phyloP scores from a whole-genome alignment of 805 yeast genomes.

The Yamadazyma phyllophila region DNA sequence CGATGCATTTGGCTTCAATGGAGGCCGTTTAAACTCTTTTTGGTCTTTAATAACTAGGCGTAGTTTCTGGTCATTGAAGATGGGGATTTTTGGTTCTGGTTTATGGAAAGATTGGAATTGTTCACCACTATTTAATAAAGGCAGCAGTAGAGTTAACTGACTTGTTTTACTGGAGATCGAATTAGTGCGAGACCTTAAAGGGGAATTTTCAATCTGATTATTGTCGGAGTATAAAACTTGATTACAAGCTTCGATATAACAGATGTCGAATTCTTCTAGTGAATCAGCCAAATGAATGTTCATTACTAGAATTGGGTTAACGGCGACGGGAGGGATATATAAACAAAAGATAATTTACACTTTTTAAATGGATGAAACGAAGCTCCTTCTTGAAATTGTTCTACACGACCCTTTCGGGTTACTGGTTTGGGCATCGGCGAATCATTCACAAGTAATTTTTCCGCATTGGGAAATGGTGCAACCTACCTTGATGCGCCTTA shows the following conservation, averaged over 20 bases:
- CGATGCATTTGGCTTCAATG: slow-evolving; percentile 18
- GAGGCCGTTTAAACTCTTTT: slow-evolving; percentile 16
- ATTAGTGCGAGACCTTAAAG: slow-evolving; percentile 10
- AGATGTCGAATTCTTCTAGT: slow-evolving; percentile 24
- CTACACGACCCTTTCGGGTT: slow-evolving; percentile 4
- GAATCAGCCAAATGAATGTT: slow-evolving; percentile 21
- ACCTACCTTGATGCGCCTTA: slow-evolving; percentile 2
- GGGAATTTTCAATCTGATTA: neutral
- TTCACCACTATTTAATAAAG: slow-evolving; percentile 19
- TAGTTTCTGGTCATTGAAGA: slow-evolving; percentile 10
- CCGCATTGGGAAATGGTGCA: slow-evolving; percentile 7
- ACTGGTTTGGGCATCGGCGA: neutral
- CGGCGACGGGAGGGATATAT: neutral
- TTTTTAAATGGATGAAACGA: neutral
- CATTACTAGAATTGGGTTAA: slow-evolving; percentile 7
- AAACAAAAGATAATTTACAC: slow-evolving; percentile 1
- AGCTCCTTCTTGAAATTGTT: slow-evolving; percentile 5
- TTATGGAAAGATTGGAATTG: slow-evolving; percentile 1
- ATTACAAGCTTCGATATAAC: slow-evolving; percentile 21
- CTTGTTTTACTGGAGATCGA: slow-evolving; percentile 10
- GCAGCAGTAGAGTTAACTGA: slow-evolving; percentile 22
- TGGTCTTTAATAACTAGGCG: slow-evolving; percentile 9
- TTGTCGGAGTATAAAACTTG: slow-evolving; percentile 10
- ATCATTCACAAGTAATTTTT: slow-evolving; percentile 3
- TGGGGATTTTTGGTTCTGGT: slow-evolving; percentile 7